phyloP scores from a whole-genome alignment of 139 green algal genomes.

The Haematococcus lacustris region DNA sequence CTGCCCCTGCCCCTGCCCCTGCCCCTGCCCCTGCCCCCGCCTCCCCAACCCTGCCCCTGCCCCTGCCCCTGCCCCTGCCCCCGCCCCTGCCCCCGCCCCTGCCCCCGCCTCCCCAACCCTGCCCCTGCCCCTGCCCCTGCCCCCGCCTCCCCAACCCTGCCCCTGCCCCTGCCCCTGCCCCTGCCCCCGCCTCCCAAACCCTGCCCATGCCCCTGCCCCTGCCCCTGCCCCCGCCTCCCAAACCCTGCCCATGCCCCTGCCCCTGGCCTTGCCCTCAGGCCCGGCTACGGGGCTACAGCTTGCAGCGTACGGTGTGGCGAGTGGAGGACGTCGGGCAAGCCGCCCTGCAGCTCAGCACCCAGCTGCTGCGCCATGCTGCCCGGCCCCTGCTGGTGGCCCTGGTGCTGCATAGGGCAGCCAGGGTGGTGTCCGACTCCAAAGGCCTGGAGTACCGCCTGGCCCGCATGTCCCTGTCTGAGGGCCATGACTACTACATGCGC shows the following conservation, averaged over 20 bases:
- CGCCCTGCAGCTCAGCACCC: neutral
- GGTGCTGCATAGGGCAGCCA: slow-evolving; percentile 14
- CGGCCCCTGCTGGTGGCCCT: slow-evolving; percentile 5
- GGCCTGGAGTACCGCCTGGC: slow-evolving; percentile 10
- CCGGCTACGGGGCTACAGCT: neutral
- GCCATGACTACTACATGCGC: slow-evolving; percentile 27
- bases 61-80: too few relatives aligned
- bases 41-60: too few relatives aligned
- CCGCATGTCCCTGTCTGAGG: slow-evolving; percentile 10
- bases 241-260: neutral
- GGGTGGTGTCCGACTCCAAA: slow-evolving; percentile 7
- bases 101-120: too few relatives aligned
- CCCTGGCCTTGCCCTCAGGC: neutral
- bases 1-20: too few relatives aligned
- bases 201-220: neutral
- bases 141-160: too few relatives aligned
- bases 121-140: too few relatives aligned
- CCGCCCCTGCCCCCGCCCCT: too few relatives aligned
- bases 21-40: too few relatives aligned
- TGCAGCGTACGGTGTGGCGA: neutral
- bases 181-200: neutral
- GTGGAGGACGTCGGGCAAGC: neutral
- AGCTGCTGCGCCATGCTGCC: neutral
- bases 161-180: too few relatives aligned
- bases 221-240: neutral